These are phyloP conservation scores for Hyphodiscus hymeniophilus DNA, from an alignment of 495 filamentous ascomycete genomes.

Conservation along the genomic window DNA sequence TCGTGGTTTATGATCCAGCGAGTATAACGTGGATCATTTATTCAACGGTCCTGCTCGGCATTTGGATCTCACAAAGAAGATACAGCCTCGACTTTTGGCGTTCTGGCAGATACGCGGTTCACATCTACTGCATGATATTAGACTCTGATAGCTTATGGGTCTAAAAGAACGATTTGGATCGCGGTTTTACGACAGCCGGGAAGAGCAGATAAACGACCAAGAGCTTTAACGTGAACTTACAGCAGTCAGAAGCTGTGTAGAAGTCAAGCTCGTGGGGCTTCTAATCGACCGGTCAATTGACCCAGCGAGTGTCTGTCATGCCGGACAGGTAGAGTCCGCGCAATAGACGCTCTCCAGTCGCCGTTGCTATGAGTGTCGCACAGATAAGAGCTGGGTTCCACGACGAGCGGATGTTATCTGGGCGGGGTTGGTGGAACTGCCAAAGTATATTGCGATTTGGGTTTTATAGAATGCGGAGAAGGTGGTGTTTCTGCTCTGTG, in stretches of 20 bases:
- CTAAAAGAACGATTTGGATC: background rate
- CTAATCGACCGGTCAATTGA: constrained; percentile 19
- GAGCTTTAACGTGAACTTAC: background rate
- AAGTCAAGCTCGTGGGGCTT: constrained; percentile 6
- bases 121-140: constrained; percentile 14
- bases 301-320: constrained; percentile 18
- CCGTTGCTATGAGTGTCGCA: too few relatives aligned
- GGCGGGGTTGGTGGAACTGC: too few relatives aligned
- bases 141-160: background rate
- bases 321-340: constrained; percentile 5
- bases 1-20: background rate
- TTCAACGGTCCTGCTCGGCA: too few relatives aligned
- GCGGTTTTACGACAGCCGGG: too few relatives aligned
- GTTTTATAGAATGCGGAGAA: too few relatives aligned
- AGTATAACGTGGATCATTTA: background rate
- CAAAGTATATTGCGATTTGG: too few relatives aligned
- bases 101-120: constrained; percentile 2
- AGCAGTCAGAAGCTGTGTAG: background rate
- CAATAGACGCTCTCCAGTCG: too few relatives aligned
- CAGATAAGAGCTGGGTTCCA: too few relatives aligned
- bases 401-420: too few relatives aligned
- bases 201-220: background rate
- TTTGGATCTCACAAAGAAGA: background rate
- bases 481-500: too few relatives aligned
- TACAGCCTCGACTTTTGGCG: constrained; percentile 8